Evolutionary conservation across 768 basidiomycete genomes (phyloP), one percentile per base, ranked within the genome.

Genomic region (Suillus hirtellus): DNA sequence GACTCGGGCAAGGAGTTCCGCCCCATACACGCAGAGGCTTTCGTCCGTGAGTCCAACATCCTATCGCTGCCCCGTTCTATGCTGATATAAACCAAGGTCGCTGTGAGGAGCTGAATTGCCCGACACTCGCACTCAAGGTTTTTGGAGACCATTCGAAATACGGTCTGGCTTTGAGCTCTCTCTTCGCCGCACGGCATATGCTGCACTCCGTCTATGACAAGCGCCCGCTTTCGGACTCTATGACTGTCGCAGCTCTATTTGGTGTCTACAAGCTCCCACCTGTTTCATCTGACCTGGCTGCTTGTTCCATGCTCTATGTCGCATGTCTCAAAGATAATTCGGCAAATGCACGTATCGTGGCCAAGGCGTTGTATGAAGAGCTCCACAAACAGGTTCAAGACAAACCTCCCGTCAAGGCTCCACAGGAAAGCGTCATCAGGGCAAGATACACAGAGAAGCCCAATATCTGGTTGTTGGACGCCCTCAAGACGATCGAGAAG

Each of bases 81-180:
- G 52, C 63, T 42, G 12, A 46, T 10, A n/a, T 19, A 47, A 40
- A 21, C 46, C 43, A 42, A 91, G 89, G 83, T 27, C 88, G 89
- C 10, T 90, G 88, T 60, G 78, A 82, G 64, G 81, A 88, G 67
- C 80, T 89, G 1, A 69, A 74, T 15, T 84, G 84, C 62, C 84
- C 86, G 3, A 67, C 75, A 31, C 79, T 89, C 44, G 87, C 88
- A 3, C 75, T 91, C 14, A 75, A 82, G 40, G 82, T 89, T 24
- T 87, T 88, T 69, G 82, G 84, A 24, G 76, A 90, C 69, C 87
- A 82, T 62, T 77, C 86, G 15, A 86, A 85, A 69, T 88, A 89
- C 71, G 81, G 83, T 58, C 66, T 90, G 19, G 71, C 76, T 24
- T 78, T 90, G 15, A 62, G 67, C 9, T 81, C 84, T 3, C 74